A percentile compares a stretch with the other conserved stretches of the same genome.
phyloP scores from a whole-genome alignment of 192 early-diverging fungal species.

The Funneliformis mosseae region DNA sequence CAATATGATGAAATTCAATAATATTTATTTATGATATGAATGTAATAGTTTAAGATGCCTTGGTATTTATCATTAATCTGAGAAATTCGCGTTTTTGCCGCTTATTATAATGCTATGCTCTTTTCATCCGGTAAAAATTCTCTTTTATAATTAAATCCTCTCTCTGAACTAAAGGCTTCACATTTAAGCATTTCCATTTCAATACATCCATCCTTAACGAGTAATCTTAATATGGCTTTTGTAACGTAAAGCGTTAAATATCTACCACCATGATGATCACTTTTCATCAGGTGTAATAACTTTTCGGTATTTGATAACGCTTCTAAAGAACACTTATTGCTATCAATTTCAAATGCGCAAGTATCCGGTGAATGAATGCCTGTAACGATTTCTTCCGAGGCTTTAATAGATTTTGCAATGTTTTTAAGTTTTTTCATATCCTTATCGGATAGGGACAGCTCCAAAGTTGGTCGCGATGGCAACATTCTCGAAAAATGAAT shows the following conservation, averaged over 20 bases:
- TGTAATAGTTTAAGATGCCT: no score
- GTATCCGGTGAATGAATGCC: neutral
- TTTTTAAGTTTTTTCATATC: constrained; percentile 30
- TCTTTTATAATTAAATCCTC: constrained; percentile 27
- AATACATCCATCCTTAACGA: neutral
- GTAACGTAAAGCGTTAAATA: constrained; percentile 10
- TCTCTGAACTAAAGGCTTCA: constrained; percentile 27
- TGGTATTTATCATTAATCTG: no score
- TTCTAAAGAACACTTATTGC: neutral
- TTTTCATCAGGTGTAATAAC: constrained; percentile 13
- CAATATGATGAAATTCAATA: constrained; percentile 59
- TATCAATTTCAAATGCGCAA: constrained; percentile 34
- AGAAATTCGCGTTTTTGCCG: neutral
- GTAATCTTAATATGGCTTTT: constrained; percentile 15
- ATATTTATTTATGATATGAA: neutral
- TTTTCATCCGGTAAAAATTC: constrained; percentile 15
- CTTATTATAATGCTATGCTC: constrained; percentile 9
- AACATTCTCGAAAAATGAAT: neutral
- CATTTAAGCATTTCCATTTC: constrained; percentile 30
- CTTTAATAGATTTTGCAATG: constrained; percentile 35
- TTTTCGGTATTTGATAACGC: constrained; percentile 18
- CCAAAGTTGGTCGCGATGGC: neutral
- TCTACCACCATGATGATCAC: neutral
- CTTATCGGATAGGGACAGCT: constrained; percentile 23
- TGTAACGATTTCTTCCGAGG: constrained; percentile 7